A percentile compares a stretch with the other conserved stretches of the same genome.
These are phyloP conservation scores for Oryza longistaminata DNA, from an alignment of 176 grass and related monocot genomes.

Conservation along the genomic window DNA sequence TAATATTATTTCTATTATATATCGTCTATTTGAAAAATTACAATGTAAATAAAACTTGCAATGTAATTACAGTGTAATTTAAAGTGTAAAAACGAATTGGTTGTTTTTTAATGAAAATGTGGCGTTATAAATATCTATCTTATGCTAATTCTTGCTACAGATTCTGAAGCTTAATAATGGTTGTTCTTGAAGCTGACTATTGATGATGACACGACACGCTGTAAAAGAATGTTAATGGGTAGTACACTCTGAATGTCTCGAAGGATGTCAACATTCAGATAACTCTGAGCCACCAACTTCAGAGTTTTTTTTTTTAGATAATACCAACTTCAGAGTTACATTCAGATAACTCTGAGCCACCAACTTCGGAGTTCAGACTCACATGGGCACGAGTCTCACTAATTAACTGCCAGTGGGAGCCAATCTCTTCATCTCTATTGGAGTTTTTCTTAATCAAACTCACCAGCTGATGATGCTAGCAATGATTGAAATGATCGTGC, in stretches of 20 bases:
- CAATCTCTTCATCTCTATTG: not conserved
- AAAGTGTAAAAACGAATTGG: too few relatives aligned
- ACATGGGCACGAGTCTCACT: not conserved
- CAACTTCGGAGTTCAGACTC: not conserved
- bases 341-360: not conserved
- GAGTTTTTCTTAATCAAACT: not conserved
- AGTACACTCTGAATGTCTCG: not conserved
- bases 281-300: not conserved
- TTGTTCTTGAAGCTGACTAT: not conserved
- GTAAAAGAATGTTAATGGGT: slow-evolving; percentile 12
- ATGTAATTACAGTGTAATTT: too few relatives aligned
- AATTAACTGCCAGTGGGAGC: not conserved
- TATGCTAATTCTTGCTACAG: not conserved
- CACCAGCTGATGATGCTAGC: not conserved
- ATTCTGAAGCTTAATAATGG: not conserved
- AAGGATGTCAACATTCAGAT: slow-evolving; percentile 24
- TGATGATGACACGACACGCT: slow-evolving; percentile 13
- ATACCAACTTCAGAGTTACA: too few relatives aligned
- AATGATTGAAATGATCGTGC: not conserved
- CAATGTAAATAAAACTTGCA: too few relatives aligned
- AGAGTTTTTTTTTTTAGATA: not conserved
- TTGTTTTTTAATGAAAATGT: too few relatives aligned
- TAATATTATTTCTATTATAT: too few relatives aligned
- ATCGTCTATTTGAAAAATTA: too few relatives aligned
- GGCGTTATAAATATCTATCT: too few relatives aligned